A percentile compares a stretch with the other conserved stretches of the same genome.
phyloP scores from a whole-genome alignment of 148 eudicot species.

The Cornus florida region DNA sequence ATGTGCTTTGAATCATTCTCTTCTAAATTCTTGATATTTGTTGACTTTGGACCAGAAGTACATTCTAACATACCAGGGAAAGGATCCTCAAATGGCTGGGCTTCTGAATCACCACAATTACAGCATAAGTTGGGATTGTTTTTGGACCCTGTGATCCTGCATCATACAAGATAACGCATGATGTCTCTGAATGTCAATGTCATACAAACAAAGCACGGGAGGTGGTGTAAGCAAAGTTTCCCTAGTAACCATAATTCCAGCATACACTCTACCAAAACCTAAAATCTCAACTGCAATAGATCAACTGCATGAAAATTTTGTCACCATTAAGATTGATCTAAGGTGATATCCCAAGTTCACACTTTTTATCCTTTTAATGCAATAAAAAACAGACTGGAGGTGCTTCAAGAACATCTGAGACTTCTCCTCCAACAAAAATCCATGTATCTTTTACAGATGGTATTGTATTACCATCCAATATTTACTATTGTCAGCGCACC shows the following conservation, averaged over 20 bases:
- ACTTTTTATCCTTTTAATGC: background rate
- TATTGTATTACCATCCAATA: background rate
- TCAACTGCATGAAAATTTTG: background rate
- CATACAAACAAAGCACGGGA: background rate
- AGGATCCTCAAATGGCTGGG: slow-evolving; percentile 44
- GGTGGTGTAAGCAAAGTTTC: too few species aligned
- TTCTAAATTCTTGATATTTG: background rate
- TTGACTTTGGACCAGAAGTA: background rate
- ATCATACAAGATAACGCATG: background rate
- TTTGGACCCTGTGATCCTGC: slow-evolving; percentile 61
- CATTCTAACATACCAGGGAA: slow-evolving; percentile 49
- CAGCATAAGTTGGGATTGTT: slow-evolving; percentile 39
- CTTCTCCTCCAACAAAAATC: background rate
- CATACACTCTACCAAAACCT: background rate
- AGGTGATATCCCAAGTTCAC: too few species aligned
- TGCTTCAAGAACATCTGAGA: background rate
- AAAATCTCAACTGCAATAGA: background rate
- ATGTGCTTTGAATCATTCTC: background rate
- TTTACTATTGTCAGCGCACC: background rate
- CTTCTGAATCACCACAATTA: slow-evolving; percentile 50
- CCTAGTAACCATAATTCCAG: background rate
- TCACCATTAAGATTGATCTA: background rate
- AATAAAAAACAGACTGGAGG: background rate
- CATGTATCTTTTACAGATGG: background rate
- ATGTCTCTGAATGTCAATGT: background rate